Evolutionary conservation across 306 rosid genomes (phyloP), one percentile per base, ranked within the genome.

Genomic region (Boehmeria nivea): DNA sequence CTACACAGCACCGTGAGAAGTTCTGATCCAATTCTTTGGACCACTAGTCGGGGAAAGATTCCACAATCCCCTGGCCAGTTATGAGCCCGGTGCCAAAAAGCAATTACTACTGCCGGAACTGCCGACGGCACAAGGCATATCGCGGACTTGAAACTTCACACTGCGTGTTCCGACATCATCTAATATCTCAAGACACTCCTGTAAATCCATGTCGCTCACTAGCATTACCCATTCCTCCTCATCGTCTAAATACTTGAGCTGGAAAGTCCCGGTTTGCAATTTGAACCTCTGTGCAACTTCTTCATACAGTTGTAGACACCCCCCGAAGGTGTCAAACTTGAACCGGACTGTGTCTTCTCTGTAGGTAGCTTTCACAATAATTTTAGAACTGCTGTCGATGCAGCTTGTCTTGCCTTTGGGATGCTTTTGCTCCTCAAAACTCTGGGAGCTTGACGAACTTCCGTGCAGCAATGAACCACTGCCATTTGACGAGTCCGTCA

Each of bases 151-250:
- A 57, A 89, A 68, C 85, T 77, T 85, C 50, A 72, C 84, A 25
- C 44, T 63, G 26, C 26, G 73, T 9, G 66, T 68, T 22, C 94
- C 93, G 3, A 63, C 47, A 28, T 89, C 87, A 40, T 77, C 83
- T 78, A 81, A 44, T 66, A 83, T 72, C 52, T 86, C 95, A 5
- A 89, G 50, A 57, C 97, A 89, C 68, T 83, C 95, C 51, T 61
- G 89, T 63, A 89, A 59, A 73, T 83, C 97, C 2, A 81, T 69
- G 57, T 86, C 86, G 23, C 62, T 72, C 21, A 75, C 82, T 60
- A 89, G 25, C 95, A 83, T 81, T 54, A 89, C 95, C 97, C 95
- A 89, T 65, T 89, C 95, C 49, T 86, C 77, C 68, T 89, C 94
- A 58, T 89, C 95, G 18, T 89, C 97, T 15, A 85, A 61, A 64